Conservation (phyloP, 75 land plant species). For the Pinus taeda region DNA sequence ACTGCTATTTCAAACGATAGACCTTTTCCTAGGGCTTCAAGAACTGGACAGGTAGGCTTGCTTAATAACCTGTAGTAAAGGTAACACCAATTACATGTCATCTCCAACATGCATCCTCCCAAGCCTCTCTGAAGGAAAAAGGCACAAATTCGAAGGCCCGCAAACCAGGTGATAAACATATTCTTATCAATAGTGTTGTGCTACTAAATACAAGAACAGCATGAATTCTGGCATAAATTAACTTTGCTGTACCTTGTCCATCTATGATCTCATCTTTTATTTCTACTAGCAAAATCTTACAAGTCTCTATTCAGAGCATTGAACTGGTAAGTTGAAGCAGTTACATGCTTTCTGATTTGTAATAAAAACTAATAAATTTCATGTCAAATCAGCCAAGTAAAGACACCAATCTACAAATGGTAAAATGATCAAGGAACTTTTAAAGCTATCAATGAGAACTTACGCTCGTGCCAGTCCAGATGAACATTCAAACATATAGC, state of each 20-base stretch:
- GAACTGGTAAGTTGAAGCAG: too few species aligned
- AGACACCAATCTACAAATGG: not conserved
- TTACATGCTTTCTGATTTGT: too few species aligned
- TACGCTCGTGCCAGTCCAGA: slow-evolving; percentile 84
- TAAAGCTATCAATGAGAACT: not conserved
- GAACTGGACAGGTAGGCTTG: slow-evolving; percentile 85
- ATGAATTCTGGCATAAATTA: not conserved
- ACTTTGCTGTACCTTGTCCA: not conserved
- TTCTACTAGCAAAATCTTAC: not conserved
- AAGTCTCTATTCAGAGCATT: not conserved
- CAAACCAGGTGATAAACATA: not conserved
- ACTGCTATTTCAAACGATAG: slow-evolving; percentile 89
- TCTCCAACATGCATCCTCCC: not conserved
- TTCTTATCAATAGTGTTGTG: not conserved
- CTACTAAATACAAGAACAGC: not conserved
- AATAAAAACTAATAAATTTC: too few species aligned
- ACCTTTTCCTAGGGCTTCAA: slow-evolving; percentile 87
- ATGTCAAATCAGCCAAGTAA: not conserved
- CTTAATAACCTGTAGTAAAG: slow-evolving; percentile 59
- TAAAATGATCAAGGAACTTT: not conserved
- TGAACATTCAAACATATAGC: slow-evolving; percentile 88
- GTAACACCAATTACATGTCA: not conserved
- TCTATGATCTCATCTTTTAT: not conserved
- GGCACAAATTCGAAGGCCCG: slow-evolving; percentile 18
- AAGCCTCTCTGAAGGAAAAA: not conserved